Conservation (phyloP, 108 stramenopile species). For the Cyclotella baltica region DNA sequence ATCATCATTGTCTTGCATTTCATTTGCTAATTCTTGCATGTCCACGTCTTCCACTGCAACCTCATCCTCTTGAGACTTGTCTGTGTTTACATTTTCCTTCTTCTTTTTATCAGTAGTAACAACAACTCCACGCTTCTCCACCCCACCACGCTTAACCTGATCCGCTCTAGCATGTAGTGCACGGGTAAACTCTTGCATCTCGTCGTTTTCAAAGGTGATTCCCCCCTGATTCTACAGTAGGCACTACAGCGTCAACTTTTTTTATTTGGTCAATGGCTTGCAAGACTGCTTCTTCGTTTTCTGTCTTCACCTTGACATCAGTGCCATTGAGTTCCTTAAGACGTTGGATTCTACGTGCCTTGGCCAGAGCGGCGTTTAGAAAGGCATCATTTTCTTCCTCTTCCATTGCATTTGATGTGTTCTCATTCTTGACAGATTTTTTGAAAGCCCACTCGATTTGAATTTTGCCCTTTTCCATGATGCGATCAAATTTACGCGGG, state of each 20-base stretch:
- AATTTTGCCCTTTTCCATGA: constrained; percentile 86
- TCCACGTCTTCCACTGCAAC: constrained; percentile 57
- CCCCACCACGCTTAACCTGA: constrained; percentile 58
- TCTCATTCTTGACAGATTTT: background rate
- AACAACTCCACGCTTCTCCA: constrained; percentile 12
- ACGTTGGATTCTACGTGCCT: constrained; percentile 83
- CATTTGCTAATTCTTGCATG: constrained; percentile 76
- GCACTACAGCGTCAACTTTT: constrained; percentile 11
- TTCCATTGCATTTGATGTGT: constrained; percentile 32
- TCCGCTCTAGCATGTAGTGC: constrained; percentile 77
- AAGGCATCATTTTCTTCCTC: constrained; percentile 87
- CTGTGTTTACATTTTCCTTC: constrained; percentile 29
- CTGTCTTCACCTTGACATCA: background rate
- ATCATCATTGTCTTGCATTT: constrained; percentile 62
- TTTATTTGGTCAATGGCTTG: constrained; percentile 60
- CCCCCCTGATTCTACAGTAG: constrained; percentile 11
- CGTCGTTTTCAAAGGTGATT: constrained; percentile 80
- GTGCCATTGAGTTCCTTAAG: constrained; percentile 64
- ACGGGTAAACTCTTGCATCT: constrained; percentile 86
- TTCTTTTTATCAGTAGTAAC: constrained; percentile 8
- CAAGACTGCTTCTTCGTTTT: constrained; percentile 76
- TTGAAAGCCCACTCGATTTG: constrained; percentile 70
- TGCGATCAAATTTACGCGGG: constrained; percentile 63
- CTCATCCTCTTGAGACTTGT: constrained; percentile 32
- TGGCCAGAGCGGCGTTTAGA: constrained; percentile 88